Base-by-base conservation (phyloP, 495 filamentous ascomycete species). In the Evernia prunastri region DNA sequence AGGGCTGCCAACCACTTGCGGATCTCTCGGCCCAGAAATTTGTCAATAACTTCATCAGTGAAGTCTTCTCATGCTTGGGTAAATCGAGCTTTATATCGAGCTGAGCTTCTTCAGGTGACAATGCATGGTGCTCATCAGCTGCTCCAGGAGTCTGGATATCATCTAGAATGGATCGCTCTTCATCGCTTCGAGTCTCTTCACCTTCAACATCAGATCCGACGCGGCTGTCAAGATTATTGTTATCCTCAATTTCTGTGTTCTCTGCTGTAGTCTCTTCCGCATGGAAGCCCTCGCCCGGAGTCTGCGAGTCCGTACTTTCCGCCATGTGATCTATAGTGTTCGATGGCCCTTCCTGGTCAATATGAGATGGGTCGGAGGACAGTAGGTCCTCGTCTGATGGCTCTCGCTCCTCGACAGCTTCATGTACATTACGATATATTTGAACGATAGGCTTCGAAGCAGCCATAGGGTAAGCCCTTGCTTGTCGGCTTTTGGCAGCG, bases 1-100 rank as follows among this genome's bases (percentile, higher is more conserved):
- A 81, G 33, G 87, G 84, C n/a, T 89, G 80, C 95, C 95, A 99
- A 53, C 92, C 92, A 76, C 90, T 96, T 47, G 95, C 91, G 27
- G 94, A 97, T 51, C 94, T 86, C 72, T 97, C 94, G 25, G 94
- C 95, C 95, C 95, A 99, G 76, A 99, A 99, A 63, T 92, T 96
- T 13, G 89, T 92, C 59, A 99, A 79, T 80, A 96, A 90, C 68
- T 92, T 96, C 86, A 97, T 86, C 59, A 97, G 81, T 25, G 91
- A 96, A 61, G 84, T 90, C 69, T 91, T 90, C 70, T 96, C 89
- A 68, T 98, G 91, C 67, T 89, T 94, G 1, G 91, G 91, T 18
- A 98, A 79, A 63, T 96, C 92, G 17, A 88, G 77, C 36, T 85
- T 86, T 58, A 82, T 72, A 58, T 87, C 82, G 18, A 85, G 72